A percentile compares a stretch with the other conserved stretches of the same genome.
Conservation (phyloP, 192 early-diverging fungal genomes). For the Rhizoclosmatium globosum region DNA sequence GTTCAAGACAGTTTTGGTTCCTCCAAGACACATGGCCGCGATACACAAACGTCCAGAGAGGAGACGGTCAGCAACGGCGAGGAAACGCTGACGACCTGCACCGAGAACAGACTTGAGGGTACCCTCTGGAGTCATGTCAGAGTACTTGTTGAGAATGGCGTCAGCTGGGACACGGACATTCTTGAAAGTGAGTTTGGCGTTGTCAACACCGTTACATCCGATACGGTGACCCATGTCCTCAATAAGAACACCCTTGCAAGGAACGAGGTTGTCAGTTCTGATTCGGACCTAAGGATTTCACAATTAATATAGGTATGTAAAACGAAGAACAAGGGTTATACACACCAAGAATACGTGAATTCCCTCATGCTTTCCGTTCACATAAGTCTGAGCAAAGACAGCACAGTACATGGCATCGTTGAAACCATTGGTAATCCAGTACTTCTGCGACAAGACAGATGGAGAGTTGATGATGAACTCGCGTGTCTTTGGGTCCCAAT, state of each 20-base stretch:
- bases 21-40: slow-evolving; percentile 70
- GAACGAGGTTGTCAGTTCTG: slow-evolving; percentile 72
- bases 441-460: slow-evolving; percentile 74
- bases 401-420: slow-evolving; percentile 75
- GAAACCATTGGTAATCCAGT: slow-evolving; percentile 84
- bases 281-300: slow-evolving; percentile 59
- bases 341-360: slow-evolving; percentile 59
- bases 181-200: slow-evolving; percentile 71
- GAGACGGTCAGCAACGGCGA: slow-evolving; percentile 81
- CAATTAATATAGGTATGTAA: background rate
- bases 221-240: slow-evolving; percentile 77
- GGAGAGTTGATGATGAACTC: slow-evolving; percentile 83
- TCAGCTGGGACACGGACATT: slow-evolving; percentile 67
- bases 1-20: slow-evolving; percentile 64
- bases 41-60: slow-evolving; percentile 77
- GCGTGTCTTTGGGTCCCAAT: slow-evolving; percentile 63
- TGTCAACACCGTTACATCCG: slow-evolving; percentile 81
- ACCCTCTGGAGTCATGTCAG: slow-evolving; percentile 63
- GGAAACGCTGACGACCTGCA: slow-evolving; percentile 72
- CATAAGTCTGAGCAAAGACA: slow-evolving; percentile 81
- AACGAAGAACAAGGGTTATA: too few species aligned
- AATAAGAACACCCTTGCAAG: slow-evolving; percentile 71
- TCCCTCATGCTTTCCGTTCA: slow-evolving; percentile 76
- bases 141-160: slow-evolving; percentile 74
- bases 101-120: slow-evolving; percentile 63